Evolutionary conservation across 1,139 yeast species (phyloP), one percentile per base, ranked within the genome.

Genomic region (Sugiyamaella novakii): DNA sequence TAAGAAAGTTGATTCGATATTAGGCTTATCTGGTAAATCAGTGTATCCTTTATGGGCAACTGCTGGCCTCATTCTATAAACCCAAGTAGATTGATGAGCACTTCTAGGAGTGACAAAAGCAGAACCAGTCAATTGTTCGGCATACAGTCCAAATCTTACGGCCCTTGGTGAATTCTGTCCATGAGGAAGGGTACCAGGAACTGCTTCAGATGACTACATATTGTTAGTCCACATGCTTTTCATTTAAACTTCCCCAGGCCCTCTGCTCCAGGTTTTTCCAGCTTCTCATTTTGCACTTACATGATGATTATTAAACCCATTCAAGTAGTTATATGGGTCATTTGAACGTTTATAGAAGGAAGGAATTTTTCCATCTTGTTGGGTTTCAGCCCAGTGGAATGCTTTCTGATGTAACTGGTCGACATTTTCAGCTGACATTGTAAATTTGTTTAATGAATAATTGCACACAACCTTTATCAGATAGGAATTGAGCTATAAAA

Each of bases 331-430:
- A 11, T 39, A 39, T n/a, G 43, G 43, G 18, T 39, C 43, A 30
- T 39, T 39, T 3, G 35, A n/a, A 8, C 43, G 35, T 12, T 17
- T 39, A 14, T 39, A 29, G 15, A 39, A 39, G 5, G 43, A 28
- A 18, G 43, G 43, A 12, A 39, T 19, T 19, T 19, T 12, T 5
- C 43, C 43, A 19, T 39, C 36, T 25, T 39, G 15, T 17, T 39
- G 43, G 28, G 43, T 39, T 25, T 39, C 43, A 4, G 43, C 43
- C 43, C 43, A 39, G 12, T 39, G 43, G 22, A 39, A 39, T 7
- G 43, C 28, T 14, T 28, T 17, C 17, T 39, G 43, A 15, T 39
- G 43, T 14, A 39, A 21, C 18, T 39, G 4, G n/a, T 29, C 43
- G n/a, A 21, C 43, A 8, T n/a, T 19, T 24, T 27, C 22, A 11